phyloP scores from a whole-genome alignment of 2,329 filamentous ascomycete genomes.

The Microthyrium microscopicum region DNA sequence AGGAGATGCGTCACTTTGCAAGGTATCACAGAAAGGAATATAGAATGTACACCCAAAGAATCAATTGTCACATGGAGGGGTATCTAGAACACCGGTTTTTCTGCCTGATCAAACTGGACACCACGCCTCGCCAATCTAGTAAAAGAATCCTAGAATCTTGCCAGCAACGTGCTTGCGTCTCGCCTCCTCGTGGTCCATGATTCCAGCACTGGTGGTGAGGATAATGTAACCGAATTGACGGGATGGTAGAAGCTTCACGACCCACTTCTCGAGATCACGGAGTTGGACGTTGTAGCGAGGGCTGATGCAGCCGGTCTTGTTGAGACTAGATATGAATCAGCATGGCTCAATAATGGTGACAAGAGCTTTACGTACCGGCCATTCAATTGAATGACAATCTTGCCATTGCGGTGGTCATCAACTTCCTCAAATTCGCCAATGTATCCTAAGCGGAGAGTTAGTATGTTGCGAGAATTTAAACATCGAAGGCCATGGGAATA shows the following conservation, averaged over 20 bases:
- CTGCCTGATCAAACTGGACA: too few relatives aligned
- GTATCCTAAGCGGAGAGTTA: constrained; percentile 56
- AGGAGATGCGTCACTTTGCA: too few relatives aligned
- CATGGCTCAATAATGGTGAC: constrained; percentile 10
- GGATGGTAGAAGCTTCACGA: constrained; percentile 93
- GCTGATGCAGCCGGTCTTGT: constrained; percentile 99
- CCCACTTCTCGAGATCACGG: constrained; percentile 97
- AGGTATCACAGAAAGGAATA: too few relatives aligned
- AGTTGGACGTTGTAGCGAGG: constrained; percentile 99
- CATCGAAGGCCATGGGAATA: constrained; percentile 65
- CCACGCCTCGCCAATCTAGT: too few relatives aligned
- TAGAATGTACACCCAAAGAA: too few relatives aligned
- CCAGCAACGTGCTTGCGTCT: constrained; percentile 96
- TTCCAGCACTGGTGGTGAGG: constrained; percentile 96
- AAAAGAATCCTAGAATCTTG: constrained; percentile 99
- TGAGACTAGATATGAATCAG: constrained; percentile 38
- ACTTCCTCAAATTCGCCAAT: constrained; percentile 99
- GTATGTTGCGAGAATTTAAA: constrained; percentile 92
- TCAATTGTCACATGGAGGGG: too few relatives aligned
- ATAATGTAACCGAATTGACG: constrained; percentile 99
- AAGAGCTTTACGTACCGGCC: constrained; percentile 43
- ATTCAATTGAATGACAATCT: constrained; percentile 99
- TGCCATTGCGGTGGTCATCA: constrained; percentile 98
- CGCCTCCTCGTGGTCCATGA: constrained; percentile 99
- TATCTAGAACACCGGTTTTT: too few relatives aligned